Percentiles rank a stretch among this genome's conserved stretches.
Evolutionary conservation across 202 grass and related monocot genomes (phyloP).

Genomic region (Digitaria exilis): DNA sequence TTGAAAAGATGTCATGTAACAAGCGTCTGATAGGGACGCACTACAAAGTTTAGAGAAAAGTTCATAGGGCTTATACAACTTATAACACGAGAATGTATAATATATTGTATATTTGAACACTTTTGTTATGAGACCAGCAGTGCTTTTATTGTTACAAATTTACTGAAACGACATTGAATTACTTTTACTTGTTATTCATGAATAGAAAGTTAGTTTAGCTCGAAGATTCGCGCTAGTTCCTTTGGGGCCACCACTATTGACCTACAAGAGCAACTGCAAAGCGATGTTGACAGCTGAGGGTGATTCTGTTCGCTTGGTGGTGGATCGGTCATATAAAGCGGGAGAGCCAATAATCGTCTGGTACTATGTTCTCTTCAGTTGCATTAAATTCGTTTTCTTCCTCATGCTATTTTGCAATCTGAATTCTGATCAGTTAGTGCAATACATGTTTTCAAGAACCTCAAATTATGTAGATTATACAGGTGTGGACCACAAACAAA

Average conservation of each 20-base stretch:
- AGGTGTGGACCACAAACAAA: slow-evolving; percentile 99
- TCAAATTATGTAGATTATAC: slow-evolving; percentile 58
- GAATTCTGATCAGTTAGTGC: slow-evolving; percentile 6
- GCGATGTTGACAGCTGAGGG: slow-evolving; percentile 85
- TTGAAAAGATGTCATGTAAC: no score
- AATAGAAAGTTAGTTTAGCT: slow-evolving; percentile 96
- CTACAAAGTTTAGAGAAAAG: no score
- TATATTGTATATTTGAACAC: no score
- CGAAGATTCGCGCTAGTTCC: slow-evolving; percentile 94
- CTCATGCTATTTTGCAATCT: slow-evolving; percentile 29
- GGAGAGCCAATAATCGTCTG: slow-evolving; percentile 90
- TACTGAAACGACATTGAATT: slow-evolving; percentile 22
- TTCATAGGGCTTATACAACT: no score
- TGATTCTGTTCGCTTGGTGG: slow-evolving; percentile 84
- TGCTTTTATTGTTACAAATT: slow-evolving; percentile 11
- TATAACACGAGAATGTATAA: no score
- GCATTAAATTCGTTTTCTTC: slow-evolving; percentile 19
- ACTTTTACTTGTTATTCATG: slow-evolving; percentile 35
- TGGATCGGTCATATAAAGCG: slow-evolving; percentile 82
- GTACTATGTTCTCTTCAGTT: slow-evolving; percentile 64
- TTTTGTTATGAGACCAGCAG: no score
- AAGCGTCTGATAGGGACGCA: no score
- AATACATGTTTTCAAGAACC: slow-evolving; percentile 34
- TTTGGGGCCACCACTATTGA: slow-evolving; percentile 87
- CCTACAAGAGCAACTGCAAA: slow-evolving; percentile 99